Conservation (phyloP, 441 rosid genomes). For the Brassica balearica region DNA sequence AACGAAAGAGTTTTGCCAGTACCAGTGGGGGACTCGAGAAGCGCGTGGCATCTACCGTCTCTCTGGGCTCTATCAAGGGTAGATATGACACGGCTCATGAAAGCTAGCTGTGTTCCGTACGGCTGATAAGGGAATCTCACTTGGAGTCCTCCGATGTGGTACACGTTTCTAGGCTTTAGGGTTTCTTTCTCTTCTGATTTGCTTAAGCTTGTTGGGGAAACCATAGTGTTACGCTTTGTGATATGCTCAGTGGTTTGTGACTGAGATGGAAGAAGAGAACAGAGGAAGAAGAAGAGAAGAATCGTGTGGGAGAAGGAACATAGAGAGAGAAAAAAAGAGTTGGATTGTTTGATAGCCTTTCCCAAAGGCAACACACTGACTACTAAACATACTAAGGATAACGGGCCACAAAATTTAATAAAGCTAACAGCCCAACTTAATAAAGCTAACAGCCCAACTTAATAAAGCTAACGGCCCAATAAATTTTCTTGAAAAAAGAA, state of each 20-base stretch:
- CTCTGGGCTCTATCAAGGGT: neutral
- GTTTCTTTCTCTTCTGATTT: conserved; percentile 39
- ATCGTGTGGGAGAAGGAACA: neutral
- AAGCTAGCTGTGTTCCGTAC: conserved; percentile 54
- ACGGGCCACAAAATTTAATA: neutral
- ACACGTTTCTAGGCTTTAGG: conserved; percentile 50
- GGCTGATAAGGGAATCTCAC: conserved; percentile 96
- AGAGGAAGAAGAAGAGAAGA: neutral
- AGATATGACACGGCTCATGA: conserved; percentile 7
- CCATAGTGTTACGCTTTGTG: neutral
- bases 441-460: neutral
- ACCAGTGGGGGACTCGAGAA: neutral
- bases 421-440: neutral
- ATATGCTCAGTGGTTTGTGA: neutral
- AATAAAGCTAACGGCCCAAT: neutral
- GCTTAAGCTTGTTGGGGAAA: neutral
- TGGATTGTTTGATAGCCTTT: neutral
- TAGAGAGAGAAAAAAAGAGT: neutral
- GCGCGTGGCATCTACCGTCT: neutral
- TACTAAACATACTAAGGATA: neutral
- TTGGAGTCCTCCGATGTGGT: conserved; percentile 74
- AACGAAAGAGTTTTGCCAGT: neutral
- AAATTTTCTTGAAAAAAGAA: neutral
- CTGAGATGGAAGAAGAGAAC: neutral
- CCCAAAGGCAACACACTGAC: neutral